Conservation (phyloP, 139 green algal genomes). For the Chlorella sp. region DNA sequence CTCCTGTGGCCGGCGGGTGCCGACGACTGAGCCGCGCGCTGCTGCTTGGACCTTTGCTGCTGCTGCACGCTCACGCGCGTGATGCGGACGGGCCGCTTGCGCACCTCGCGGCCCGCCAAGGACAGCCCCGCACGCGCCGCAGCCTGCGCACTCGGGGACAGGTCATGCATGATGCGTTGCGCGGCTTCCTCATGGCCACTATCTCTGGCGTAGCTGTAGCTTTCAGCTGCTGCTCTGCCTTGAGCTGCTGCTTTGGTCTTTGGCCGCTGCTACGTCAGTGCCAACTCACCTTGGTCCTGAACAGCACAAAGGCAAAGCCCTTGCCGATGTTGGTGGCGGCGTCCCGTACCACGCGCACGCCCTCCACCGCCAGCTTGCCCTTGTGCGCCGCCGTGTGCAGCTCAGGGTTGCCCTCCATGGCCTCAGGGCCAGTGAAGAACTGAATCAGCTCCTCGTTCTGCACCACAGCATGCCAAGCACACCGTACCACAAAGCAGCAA, state of each 20-base stretch:
- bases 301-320: constrained; percentile 74
- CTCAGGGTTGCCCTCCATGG: constrained; percentile 16
- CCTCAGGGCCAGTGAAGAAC: constrained; percentile 26
- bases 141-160: constrained; percentile 17
- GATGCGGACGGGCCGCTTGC: constrained; percentile 40
- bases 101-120: constrained; percentile 28
- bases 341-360: constrained; percentile 81
- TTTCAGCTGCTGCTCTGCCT: no score
- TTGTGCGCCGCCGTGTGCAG: constrained; percentile 8
- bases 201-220: no score
- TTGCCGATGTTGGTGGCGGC: constrained; percentile 57
- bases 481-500: no score
- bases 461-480: neutral
- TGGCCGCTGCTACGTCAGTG: no score
- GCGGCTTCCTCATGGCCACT: no score
- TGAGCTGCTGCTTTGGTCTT: no score
- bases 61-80: constrained; percentile 18
- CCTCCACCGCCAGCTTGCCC: constrained; percentile 46
- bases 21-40: no score
- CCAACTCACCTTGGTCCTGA: constrained; percentile 46
- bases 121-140: constrained; percentile 36
- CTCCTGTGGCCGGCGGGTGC: no score
- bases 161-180: no score
- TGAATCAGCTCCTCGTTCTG: constrained; percentile 55
- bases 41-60: neutral